Evolutionary conservation across 2,329 filamentous ascomycete genomes (phyloP).

Genomic region (Diaporthe citrichinensis): DNA sequence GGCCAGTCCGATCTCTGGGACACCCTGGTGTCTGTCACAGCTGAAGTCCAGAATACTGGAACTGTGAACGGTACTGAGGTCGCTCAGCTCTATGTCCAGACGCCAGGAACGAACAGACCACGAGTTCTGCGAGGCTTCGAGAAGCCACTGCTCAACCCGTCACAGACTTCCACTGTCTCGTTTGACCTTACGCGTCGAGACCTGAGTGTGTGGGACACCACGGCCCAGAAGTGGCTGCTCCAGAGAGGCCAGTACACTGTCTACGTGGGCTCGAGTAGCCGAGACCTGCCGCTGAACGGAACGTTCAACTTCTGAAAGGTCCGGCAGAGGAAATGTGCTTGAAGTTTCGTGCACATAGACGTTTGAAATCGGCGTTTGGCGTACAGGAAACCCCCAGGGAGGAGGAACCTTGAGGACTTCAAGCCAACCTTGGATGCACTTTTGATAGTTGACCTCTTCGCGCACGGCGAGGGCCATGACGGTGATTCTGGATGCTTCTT

Average conservation of each 20-base stretch:
- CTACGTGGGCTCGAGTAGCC: constrained; percentile 63
- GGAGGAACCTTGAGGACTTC: neutral
- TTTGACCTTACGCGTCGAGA: constrained; percentile 74
- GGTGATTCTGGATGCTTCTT: neutral
- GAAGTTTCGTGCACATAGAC: neutral
- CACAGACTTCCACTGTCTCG: constrained; percentile 58
- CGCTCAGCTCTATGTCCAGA: constrained; percentile 62
- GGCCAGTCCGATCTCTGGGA: constrained; percentile 65
- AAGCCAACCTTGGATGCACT: neutral
- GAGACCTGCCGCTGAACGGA: constrained; percentile 58
- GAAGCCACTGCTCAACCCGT: constrained; percentile 67
- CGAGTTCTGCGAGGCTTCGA: constrained; percentile 77
- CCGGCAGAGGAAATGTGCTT: neutral
- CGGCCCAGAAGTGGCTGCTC: constrained; percentile 72
- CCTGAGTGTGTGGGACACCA: constrained; percentile 76
- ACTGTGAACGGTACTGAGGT: constrained; percentile 60
- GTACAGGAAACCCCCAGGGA: neutral
- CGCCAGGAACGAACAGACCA: constrained; percentile 61
- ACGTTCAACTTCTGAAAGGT: constrained; percentile 40
- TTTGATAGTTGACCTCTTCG: neutral
- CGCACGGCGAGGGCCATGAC: neutral
- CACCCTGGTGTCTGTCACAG: constrained; percentile 55
- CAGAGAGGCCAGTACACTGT: constrained; percentile 60
- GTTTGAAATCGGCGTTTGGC: neutral
- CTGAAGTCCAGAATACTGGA: constrained; percentile 60